Evolutionary conservation across 2,329 filamentous ascomycete species (phyloP), one percentile per base, ranked within the genome.

Genomic region (Ceratocystis variospora): DNA sequence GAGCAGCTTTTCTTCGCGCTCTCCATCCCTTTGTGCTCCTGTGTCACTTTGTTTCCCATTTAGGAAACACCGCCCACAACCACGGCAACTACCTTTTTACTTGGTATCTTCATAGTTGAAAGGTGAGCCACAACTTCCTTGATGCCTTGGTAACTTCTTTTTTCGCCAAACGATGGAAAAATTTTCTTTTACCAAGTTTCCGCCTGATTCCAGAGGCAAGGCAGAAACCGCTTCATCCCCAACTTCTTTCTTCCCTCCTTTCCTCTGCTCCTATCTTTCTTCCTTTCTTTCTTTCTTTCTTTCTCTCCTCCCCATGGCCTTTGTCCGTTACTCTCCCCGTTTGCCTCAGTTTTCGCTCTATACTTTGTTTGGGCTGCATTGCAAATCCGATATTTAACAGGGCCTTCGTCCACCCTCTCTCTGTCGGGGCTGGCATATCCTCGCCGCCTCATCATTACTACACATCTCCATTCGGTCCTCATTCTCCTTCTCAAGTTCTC

Each of bases 111-210:
- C 15, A 37, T 3, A 33, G 3, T 53, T 53, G 48, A 59, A 59
- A 59, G 55, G 55, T 59, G 28, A 59, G 55, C 17, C 28, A n/a
- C 22, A 59, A 59, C 55, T 59, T 31, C 48, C 48, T 53, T 6
- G 25, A 10, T 25, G 4, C 37, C 37, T 41, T 41, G 19, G 48
- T 28, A 25, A 53, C 48, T 53, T 53, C 48, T 31, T 59, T 59
- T 57, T 37, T 37, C 5, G 55, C 55, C 17, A 59, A 12, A 50
- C 48, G 48, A 53, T 28, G 48, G 22, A 53, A 57, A 28, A 37
- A 1, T 5, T 59, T 59, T 59, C 55, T 37, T 59, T 59, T 31
- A n/a, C 19, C 1, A 31, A 28, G 10, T n/a, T 59, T 17, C 28
- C 33, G 55, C 31, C 55, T 33, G 7, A 59, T 33, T 59, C 3